Evolutionary conservation across 495 filamentous ascomycete genomes (phyloP).

Genomic region (Trichocladium antarcticum): DNA sequence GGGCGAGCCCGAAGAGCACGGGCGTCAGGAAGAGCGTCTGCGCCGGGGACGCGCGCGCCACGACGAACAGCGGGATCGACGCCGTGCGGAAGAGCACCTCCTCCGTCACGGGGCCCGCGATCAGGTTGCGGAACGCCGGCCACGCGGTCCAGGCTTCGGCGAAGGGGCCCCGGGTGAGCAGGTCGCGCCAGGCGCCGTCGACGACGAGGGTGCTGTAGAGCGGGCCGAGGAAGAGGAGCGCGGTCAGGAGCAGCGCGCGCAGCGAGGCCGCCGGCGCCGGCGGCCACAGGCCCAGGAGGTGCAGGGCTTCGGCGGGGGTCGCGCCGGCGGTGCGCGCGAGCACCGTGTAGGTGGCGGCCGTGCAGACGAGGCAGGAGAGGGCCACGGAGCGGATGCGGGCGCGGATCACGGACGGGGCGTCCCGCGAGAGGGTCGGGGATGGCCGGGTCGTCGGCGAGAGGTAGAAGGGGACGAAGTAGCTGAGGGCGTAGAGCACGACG

Average conservation of each 20-base stretch:
- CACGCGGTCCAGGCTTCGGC: constrained; percentile 29
- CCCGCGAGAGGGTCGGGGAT: constrained; percentile 68
- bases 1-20: constrained; percentile 87
- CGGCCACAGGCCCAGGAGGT: constrained; percentile 66
- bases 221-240: constrained; percentile 73
- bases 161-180: constrained; percentile 37
- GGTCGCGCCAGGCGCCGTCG: constrained; percentile 58
- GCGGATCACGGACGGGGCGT: constrained; percentile 82
- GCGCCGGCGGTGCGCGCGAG: constrained; percentile 24
- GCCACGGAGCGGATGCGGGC: constrained; percentile 72
- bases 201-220: constrained; percentile 64
- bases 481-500: constrained; percentile 62
- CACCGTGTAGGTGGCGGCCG: constrained; percentile 50
- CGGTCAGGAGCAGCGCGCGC: constrained; percentile 52
- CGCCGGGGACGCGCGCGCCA: constrained; percentile 49
- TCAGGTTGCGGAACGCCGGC: constrained; percentile 48
- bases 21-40: constrained; percentile 68
- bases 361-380: constrained; percentile 53
- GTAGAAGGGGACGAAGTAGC: constrained; percentile 91
- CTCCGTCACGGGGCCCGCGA: constrained; percentile 76
- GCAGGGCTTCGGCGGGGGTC: constrained; percentile 44
- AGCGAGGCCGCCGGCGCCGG: constrained; percentile 49
- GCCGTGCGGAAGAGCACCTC: constrained; percentile 86
- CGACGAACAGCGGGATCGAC: constrained; percentile 67
- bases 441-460: constrained; percentile 67